Conservation (phyloP, 108 stramenopile genomes). For the Nitzschia inconspicua region DNA sequence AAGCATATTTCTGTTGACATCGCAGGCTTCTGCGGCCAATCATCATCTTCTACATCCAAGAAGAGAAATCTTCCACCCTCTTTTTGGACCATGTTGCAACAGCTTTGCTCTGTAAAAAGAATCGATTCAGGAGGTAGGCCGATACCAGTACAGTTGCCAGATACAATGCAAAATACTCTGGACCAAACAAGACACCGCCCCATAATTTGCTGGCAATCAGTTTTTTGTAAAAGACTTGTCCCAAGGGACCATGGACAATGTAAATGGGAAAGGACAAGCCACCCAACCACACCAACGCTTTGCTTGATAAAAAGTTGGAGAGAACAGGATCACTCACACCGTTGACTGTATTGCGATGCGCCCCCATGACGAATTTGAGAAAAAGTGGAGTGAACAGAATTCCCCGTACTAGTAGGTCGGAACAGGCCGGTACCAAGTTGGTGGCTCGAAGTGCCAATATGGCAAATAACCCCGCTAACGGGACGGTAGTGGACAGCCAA, state of each 20-base stretch:
- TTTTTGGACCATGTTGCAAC: conserved; percentile 40
- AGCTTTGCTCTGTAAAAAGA: conserved; percentile 34
- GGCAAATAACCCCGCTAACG: conserved; percentile 17
- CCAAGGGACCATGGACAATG: conserved; percentile 42
- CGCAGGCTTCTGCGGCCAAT: no score
- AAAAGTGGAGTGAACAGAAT: conserved; percentile 37
- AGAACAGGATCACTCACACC: conserved; percentile 14
- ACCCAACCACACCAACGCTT: conserved; percentile 31
- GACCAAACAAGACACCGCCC: conserved; percentile 31
- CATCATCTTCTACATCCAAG: conserved; percentile 45
- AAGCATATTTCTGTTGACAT: no score
- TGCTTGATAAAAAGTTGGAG: conserved; percentile 22
- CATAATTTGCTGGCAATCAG: conserved; percentile 39
- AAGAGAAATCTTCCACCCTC: conserved; percentile 12
- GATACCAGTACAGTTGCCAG: conserved; percentile 18
- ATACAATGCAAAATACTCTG: conserved; percentile 26
- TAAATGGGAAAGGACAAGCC: conserved; percentile 46
- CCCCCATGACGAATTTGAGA: conserved; percentile 34
- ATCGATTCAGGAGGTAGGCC: conserved; percentile 34
- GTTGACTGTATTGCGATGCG: conserved; percentile 32
- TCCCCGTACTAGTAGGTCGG: conserved; percentile 26
- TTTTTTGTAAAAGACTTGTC: conserved; percentile 48
- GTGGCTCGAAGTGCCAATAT: conserved; percentile 17
- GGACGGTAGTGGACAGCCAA: conserved; percentile 21
- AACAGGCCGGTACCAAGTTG: conserved; percentile 9